Conservation (phyloP, 2,329 filamentous ascomycete species). For the Aureobasidium sp. region DNA sequence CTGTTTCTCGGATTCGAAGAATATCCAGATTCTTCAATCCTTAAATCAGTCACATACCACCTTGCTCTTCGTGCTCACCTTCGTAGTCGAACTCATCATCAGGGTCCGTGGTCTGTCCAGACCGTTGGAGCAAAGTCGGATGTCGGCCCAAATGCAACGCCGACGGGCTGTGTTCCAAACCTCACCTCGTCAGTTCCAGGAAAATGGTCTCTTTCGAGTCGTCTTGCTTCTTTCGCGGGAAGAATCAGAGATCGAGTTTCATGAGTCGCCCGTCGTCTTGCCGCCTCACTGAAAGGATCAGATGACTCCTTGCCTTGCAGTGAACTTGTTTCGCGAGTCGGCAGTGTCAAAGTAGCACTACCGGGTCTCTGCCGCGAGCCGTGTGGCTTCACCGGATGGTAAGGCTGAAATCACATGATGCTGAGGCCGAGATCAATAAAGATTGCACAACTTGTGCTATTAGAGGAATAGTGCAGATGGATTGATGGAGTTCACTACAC, state of each 20-base stretch:
- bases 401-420: not conserved
- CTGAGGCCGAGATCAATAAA: not conserved
- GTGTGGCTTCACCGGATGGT: conserved; percentile 3
- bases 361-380: not conserved
- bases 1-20: not conserved
- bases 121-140: not conserved
- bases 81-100: not conserved
- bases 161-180: not conserved
- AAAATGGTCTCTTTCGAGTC: not conserved
- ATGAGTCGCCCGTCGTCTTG: not conserved
- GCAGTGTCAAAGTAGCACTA: not conserved
- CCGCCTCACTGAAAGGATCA: not conserved
- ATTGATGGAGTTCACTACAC: not conserved
- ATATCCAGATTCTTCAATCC: not conserved
- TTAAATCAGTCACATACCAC: not conserved
- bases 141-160: not conserved
- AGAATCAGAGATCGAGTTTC: not conserved
- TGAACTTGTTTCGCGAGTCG: not conserved
- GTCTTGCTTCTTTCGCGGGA: not conserved
- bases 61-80: not conserved
- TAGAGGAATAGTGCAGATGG: not conserved
- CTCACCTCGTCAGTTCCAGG: not conserved
- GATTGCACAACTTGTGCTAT: not conserved
- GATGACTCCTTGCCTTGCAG: not conserved
- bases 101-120: conserved; percentile 2